phyloP scores from a whole-genome alignment of 305 asterid species.

The Solanum hybrid region DNA sequence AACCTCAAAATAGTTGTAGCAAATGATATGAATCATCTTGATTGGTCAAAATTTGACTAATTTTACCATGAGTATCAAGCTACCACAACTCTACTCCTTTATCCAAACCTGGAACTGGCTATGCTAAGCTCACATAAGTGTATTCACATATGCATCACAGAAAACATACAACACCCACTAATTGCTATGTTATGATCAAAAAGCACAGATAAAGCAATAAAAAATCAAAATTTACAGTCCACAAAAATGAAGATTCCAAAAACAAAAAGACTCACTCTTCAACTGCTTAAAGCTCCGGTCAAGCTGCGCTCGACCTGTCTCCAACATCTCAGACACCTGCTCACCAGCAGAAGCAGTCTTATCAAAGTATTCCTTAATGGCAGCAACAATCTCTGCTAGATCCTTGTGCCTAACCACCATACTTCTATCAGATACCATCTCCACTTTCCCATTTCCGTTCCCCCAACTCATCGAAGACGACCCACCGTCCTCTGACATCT shows the following conservation, averaged over 20 bases:
- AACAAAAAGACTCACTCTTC: slow-evolving; percentile 48
- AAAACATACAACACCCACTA: neutral
- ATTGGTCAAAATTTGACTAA: neutral
- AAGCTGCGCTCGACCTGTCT: slow-evolving; percentile 80
- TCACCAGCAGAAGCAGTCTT: slow-evolving; percentile 88
- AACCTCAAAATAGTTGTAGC: neutral
- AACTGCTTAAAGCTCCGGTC: slow-evolving; percentile 77
- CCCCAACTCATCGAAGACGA: slow-evolving; percentile 73
- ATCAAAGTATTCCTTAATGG: slow-evolving; percentile 71
- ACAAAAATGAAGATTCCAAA: slow-evolving; percentile 7
- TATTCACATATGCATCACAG: neutral
- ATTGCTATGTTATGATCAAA: neutral
- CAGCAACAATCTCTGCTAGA: slow-evolving; percentile 77
- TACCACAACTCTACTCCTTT: neutral
- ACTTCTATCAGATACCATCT: slow-evolving; percentile 41
- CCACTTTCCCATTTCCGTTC: slow-evolving; percentile 34
- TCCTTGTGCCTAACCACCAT: slow-evolving; percentile 84
- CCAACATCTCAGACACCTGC: slow-evolving; percentile 87
- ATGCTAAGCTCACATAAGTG: neutral
- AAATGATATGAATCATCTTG: neutral
- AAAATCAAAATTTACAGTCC: neutral
- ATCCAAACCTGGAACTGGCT: neutral
- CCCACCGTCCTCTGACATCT: slow-evolving; percentile 41
- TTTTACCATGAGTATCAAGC: neutral
- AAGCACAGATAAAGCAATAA: neutral